phyloP scores from a whole-genome alignment of 2,329 filamentous ascomycete species.

The Neonectria sp. region DNA sequence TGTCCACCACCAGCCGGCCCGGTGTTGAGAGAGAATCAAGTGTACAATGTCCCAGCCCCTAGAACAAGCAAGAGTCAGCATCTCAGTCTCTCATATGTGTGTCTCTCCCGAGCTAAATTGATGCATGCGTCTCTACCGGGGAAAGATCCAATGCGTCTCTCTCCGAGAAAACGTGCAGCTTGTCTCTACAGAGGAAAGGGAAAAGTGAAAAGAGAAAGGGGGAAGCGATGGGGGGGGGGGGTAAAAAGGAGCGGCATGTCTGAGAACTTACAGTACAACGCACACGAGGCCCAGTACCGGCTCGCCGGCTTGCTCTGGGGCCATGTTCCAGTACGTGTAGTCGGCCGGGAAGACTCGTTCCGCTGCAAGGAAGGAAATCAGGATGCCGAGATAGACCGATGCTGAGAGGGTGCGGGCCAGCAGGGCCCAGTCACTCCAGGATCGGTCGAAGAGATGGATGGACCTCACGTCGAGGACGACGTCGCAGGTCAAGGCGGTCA shows the following conservation, averaged over 20 bases:
- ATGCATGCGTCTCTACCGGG: neutral
- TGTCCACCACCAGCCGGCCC: slow-evolving; percentile 39
- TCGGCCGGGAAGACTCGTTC: slow-evolving; percentile 55
- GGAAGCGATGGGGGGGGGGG: neutral
- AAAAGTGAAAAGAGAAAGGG: neutral
- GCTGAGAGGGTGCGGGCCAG: slow-evolving; percentile 51
- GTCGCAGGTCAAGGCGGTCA: slow-evolving; percentile 52
- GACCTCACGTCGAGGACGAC: slow-evolving; percentile 54
- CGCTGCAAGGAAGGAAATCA: slow-evolving; percentile 53
- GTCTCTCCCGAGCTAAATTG: neutral
- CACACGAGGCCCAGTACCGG: slow-evolving; percentile 56
- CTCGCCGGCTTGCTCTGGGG: slow-evolving; percentile 46
- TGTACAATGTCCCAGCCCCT: slow-evolving; percentile 46
- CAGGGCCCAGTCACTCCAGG: slow-evolving; percentile 53
- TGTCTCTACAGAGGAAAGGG: neutral
- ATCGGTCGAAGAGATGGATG: slow-evolving; percentile 49
- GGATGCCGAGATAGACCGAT: slow-evolving; percentile 52
- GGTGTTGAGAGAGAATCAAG: slow-evolving; percentile 40
- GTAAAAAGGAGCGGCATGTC: neutral
- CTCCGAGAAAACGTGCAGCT: neutral
- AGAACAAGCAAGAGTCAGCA: slow-evolving; percentile 23
- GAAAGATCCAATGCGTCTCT: neutral
- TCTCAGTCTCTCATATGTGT: neutral
- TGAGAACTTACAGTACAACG: slow-evolving; percentile 50
- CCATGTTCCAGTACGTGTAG: slow-evolving; percentile 57